A percentile compares a stretch with the other conserved stretches of the same genome.
phyloP scores from a whole-genome alignment of 441 rosid species.

The Jatropha multifida region DNA sequence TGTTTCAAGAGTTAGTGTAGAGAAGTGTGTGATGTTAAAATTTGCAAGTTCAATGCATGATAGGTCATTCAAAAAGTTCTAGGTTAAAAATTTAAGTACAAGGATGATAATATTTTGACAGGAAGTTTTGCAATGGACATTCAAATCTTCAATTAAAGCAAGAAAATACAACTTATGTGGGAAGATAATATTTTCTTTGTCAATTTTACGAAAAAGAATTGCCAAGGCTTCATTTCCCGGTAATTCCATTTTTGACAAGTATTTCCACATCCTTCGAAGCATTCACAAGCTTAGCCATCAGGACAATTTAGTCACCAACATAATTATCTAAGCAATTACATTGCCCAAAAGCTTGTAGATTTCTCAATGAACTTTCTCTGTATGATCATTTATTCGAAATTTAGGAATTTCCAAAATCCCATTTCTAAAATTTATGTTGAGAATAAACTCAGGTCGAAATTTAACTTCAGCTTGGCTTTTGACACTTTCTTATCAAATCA shows the following conservation, averaged over 20 bases:
- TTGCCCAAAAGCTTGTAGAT: not conserved
- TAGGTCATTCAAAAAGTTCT: too few species aligned
- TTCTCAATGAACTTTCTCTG: not conserved
- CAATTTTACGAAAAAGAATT: not conserved
- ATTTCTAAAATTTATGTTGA: not conserved
- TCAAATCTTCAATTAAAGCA: not conserved
- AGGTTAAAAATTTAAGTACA: too few species aligned
- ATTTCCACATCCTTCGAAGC: not conserved
- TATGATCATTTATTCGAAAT: not conserved
- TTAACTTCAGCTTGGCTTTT: not conserved
- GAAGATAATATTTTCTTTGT: not conserved
- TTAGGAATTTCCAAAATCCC: not conserved
- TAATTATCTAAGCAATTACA: not conserved
- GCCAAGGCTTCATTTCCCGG: not conserved
- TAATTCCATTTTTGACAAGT: too few species aligned
- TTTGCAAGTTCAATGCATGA: too few species aligned
- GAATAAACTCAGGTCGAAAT: not conserved
- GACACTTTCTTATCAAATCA: not conserved
- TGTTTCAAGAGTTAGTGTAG: too few species aligned
- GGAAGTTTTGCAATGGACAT: not conserved
- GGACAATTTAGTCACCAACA: not conserved
- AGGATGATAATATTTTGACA: not conserved
- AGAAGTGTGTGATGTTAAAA: too few species aligned
- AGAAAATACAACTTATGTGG: not conserved
- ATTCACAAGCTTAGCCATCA: not conserved